Conservation (phyloP, 2,329 filamentous ascomycete genomes). For the Exophiala lecanii-corni region DNA sequence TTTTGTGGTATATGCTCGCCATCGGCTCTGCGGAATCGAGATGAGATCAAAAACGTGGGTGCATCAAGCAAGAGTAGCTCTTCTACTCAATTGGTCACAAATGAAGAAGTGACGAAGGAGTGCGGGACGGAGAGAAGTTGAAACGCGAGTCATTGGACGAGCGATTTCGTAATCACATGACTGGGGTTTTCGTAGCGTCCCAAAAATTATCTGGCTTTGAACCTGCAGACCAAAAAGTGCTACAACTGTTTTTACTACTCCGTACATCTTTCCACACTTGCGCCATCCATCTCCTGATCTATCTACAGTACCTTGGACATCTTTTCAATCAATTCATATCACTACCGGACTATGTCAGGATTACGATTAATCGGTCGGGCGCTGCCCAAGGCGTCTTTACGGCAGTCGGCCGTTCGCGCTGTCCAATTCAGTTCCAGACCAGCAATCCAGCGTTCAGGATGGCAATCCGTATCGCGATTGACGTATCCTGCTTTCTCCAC, state of each 20-base stretch:
- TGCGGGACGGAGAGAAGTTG: too few species aligned
- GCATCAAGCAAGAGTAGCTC: too few species aligned
- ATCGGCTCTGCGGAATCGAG: too few species aligned
- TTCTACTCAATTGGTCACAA: too few species aligned
- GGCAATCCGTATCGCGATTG: constrained; percentile 40
- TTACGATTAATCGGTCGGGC: constrained; percentile 62
- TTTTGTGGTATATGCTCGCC: too few species aligned
- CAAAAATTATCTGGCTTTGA: constrained; percentile 4
- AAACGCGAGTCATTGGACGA: not conserved
- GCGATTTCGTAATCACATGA: not conserved
- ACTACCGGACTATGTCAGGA: constrained; percentile 64
- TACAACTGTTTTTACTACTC: constrained; percentile 11
- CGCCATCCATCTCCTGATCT: not conserved
- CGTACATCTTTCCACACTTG: constrained; percentile 2
- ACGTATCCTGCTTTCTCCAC: constrained; percentile 46
- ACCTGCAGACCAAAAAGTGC: too few species aligned
- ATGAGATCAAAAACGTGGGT: too few species aligned
- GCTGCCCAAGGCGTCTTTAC: constrained; percentile 60
- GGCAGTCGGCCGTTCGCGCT: constrained; percentile 51
- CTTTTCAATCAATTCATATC: not conserved
- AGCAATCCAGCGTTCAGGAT: constrained; percentile 47
- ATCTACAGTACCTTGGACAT: not conserved
- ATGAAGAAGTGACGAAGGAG: too few species aligned
- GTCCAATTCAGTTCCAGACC: constrained; percentile 47
- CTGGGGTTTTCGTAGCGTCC: not conserved